Percentiles rank a stretch among this genome's conserved stretches.
These are phyloP conservation scores for Penicillium canariense DNA, from an alignment of 495 filamentous ascomycete genomes.

Conservation along the genomic window DNA sequence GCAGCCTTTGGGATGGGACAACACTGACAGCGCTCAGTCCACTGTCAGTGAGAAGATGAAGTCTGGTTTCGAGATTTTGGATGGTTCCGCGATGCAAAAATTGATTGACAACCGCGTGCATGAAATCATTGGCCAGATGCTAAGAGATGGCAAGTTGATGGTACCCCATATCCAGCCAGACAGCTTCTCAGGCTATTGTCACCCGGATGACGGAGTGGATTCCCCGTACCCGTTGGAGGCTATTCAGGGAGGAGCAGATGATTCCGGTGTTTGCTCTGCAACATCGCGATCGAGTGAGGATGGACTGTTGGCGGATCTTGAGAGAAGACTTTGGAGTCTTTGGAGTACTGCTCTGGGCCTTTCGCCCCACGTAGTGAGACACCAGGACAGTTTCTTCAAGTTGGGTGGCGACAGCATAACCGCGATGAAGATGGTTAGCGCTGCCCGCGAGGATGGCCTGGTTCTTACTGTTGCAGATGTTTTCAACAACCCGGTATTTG, in stretches of 20 bases:
- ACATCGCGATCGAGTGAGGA: constrained; percentile 28
- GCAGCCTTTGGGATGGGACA: constrained; percentile 9
- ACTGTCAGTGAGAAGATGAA: constrained; percentile 15
- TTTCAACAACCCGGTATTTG: constrained; percentile 46
- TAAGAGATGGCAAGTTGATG: constrained; percentile 35
- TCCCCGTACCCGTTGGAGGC: constrained; percentile 22
- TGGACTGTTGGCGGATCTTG: constrained; percentile 26
- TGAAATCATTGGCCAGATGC: constrained; percentile 38
- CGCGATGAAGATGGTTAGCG: constrained; percentile 66
- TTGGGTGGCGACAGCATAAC: constrained; percentile 57
- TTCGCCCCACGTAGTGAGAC: constrained; percentile 36
- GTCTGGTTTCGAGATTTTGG: constrained; percentile 13
- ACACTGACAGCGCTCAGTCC: constrained; percentile 13
- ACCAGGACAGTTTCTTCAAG: constrained; percentile 49
- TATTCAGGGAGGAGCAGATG: constrained; percentile 19
- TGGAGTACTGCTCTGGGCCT: constrained; percentile 48
- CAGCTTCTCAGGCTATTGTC: constrained; percentile 16
- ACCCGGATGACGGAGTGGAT: constrained; percentile 15
- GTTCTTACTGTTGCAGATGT: constrained; percentile 56
- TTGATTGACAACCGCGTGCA: constrained; percentile 44
- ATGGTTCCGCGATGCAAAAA: constrained; percentile 31
- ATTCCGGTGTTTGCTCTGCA: constrained; percentile 26
- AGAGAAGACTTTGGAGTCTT: constrained; percentile 42
- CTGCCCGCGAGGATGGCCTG: constrained; percentile 52
- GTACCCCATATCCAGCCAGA: constrained; percentile 19